phyloP scores from a whole-genome alignment of 805 yeast species.

The Ogataea polymorpha region DNA sequence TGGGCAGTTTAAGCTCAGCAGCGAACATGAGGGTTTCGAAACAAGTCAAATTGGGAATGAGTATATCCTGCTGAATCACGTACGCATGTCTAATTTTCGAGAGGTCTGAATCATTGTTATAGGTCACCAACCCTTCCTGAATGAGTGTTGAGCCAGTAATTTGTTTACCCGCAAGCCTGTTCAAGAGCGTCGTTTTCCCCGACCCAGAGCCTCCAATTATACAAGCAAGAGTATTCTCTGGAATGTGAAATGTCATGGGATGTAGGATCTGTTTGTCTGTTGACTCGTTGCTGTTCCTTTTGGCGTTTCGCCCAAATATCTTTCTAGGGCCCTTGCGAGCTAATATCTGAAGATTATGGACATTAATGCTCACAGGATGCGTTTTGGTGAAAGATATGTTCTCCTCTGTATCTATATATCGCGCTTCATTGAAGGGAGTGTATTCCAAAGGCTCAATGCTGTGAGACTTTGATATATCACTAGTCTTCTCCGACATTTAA shows the following conservation, averaged over 20 bases:
- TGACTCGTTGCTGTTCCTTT: neutral
- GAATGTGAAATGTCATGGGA: slow-evolving; percentile 56
- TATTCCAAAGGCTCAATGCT: neutral
- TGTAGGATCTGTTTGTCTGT: slow-evolving; percentile 39
- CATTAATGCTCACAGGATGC: slow-evolving; percentile 23
- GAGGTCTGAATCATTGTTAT: slow-evolving; percentile 37
- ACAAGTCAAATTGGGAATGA: slow-evolving; percentile 69
- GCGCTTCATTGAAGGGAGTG: neutral
- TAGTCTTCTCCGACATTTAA: neutral
- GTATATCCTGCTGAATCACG: slow-evolving; percentile 71
- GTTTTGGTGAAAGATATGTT: slow-evolving; percentile 24
- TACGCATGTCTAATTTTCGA: slow-evolving; percentile 48
- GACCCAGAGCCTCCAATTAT: slow-evolving; percentile 87
- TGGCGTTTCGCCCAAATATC: slow-evolving; percentile 14
- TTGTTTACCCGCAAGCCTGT: slow-evolving; percentile 55
- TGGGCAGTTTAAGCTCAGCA: slow-evolving; percentile 65
- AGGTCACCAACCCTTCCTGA: slow-evolving; percentile 39
- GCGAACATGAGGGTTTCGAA: slow-evolving; percentile 67
- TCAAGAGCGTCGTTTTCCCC: slow-evolving; percentile 79
- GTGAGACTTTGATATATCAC: neutral
- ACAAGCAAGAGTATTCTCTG: slow-evolving; percentile 64
- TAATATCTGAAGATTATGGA: slow-evolving; percentile 23
- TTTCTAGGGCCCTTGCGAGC: neutral
- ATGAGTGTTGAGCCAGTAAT: slow-evolving; percentile 31
- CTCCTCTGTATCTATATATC: neutral